Percentiles rank a stretch among this genome's conserved stretches.
phyloP scores from a whole-genome alignment of 441 rosid genomes.

The Bocquillonia castaneifolia region DNA sequence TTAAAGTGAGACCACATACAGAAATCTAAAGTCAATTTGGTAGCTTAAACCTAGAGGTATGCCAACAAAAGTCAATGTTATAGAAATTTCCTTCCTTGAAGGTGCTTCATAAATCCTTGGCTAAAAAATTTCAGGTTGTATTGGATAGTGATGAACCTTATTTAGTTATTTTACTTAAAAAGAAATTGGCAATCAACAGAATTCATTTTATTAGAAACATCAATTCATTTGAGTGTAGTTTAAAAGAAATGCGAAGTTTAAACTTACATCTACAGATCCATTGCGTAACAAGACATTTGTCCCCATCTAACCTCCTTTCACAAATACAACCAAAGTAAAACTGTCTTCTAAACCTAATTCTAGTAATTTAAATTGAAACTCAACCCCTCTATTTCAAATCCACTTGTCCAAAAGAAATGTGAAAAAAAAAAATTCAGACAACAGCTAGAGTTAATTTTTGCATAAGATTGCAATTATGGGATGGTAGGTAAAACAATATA shows the following conservation, averaged over 20 bases:
- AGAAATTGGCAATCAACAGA: not conserved
- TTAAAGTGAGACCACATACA: not conserved
- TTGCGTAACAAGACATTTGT: too few relatives aligned
- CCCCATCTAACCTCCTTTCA: not conserved
- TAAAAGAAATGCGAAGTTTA: too few relatives aligned
- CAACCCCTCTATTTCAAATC: too few relatives aligned
- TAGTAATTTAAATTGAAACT: too few relatives aligned
- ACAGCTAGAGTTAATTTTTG: too few relatives aligned
- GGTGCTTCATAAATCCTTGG: not conserved
- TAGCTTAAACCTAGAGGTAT: not conserved
- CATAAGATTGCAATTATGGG: too few relatives aligned
- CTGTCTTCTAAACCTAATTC: not conserved
- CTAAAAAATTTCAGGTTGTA: not conserved
- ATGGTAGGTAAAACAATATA: too few relatives aligned
- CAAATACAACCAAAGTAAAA: not conserved
- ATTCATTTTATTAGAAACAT: not conserved
- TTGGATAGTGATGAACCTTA: not conserved
- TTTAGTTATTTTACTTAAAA: not conserved
- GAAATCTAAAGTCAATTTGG: not conserved
- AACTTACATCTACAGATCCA: too few relatives aligned
- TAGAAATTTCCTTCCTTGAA: not conserved
- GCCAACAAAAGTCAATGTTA: not conserved
- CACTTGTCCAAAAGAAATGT: not conserved
- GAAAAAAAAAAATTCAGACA: too few relatives aligned
- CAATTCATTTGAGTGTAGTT: too few relatives aligned